phyloP scores from a whole-genome alignment of 306 rosid genomes.

The Hippophae tibetana region DNA sequence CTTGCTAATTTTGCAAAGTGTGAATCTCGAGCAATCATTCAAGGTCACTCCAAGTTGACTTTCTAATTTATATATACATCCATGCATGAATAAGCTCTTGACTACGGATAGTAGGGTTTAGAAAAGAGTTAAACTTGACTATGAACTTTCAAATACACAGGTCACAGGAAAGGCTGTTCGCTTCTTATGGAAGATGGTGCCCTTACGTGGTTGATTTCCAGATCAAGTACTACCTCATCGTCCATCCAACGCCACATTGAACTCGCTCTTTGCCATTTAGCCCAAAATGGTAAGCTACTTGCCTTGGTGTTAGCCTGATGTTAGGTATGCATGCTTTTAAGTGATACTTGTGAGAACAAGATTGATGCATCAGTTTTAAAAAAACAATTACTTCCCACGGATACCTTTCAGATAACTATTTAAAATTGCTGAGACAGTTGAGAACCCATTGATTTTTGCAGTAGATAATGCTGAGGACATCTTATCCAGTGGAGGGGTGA shows the following conservation, averaged over 20 bases:
- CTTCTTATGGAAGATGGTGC: constrained; percentile 48
- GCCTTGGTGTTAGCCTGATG: background rate
- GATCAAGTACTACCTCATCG: constrained; percentile 30
- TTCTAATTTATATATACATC: background rate
- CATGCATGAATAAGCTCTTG: background rate
- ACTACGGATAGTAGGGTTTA: no score
- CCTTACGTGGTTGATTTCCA: constrained; percentile 46
- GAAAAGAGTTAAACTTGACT: background rate
- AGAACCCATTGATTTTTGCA: constrained; percentile 8
- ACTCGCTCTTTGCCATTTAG: constrained; percentile 60
- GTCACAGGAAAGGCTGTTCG: constrained; percentile 44
- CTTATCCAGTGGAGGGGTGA: constrained; percentile 34
- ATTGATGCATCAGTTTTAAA: background rate
- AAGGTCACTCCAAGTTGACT: constrained; percentile 29
- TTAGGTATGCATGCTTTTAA: background rate
- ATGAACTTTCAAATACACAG: constrained; percentile 22
- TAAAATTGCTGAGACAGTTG: no score
- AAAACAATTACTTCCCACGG: background rate
- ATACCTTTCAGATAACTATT: no score
- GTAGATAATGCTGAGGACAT: constrained; percentile 48
- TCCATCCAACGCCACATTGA: constrained; percentile 56
- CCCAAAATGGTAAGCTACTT: constrained; percentile 50
- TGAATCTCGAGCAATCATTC: constrained; percentile 47
- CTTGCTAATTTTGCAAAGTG: constrained; percentile 66
- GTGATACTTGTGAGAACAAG: background rate